These are phyloP conservation scores for Shiraia sp. DNA, from an alignment of 2,329 filamentous ascomycete genomes.

Conservation along the genomic window DNA sequence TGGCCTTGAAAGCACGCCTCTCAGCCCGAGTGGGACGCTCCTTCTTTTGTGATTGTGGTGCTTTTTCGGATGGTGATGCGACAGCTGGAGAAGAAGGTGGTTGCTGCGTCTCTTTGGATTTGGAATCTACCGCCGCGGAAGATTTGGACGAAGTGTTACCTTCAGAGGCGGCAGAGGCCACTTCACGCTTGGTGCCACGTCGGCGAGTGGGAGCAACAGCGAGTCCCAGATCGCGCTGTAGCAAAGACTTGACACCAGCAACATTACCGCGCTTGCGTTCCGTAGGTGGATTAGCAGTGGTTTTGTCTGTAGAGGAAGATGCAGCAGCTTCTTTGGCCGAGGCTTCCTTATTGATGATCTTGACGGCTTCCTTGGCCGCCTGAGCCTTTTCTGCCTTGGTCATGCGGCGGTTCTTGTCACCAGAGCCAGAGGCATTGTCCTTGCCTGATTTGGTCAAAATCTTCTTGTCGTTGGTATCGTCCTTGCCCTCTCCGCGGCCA, in stretches of 20 bases:
- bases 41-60: conserved; percentile 39
- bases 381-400: conserved; percentile 64
- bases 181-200: conserved; percentile 45
- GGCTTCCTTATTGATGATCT: conserved; percentile 58
- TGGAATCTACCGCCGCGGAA: conserved; percentile 27
- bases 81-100: conserved; percentile 12
- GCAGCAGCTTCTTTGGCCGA: conserved; percentile 33
- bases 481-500: conserved; percentile 64
- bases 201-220: conserved; percentile 48
- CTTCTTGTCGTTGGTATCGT: conserved; percentile 56
- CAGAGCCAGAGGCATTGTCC: conserved; percentile 28
- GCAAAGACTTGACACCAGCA: conserved; percentile 60
- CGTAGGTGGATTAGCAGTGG: conserved; percentile 44
- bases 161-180: conserved; percentile 26
- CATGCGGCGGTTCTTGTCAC: conserved; percentile 45
- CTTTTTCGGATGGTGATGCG: conserved; percentile 28
- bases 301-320: conserved; percentile 36
- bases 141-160: conserved; percentile 29
- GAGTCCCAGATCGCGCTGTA: conserved; percentile 65
- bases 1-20: conserved; percentile 44
- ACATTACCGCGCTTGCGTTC: conserved; percentile 59
- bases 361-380: conserved; percentile 64
- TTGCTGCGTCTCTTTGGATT: conserved; percentile 27
- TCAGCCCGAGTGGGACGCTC: conserved; percentile 44
- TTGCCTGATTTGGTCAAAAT: conserved; percentile 38